Evolutionary conservation across 768 basidiomycete genomes (phyloP).

Genomic region (Tulasnella sp.): DNA sequence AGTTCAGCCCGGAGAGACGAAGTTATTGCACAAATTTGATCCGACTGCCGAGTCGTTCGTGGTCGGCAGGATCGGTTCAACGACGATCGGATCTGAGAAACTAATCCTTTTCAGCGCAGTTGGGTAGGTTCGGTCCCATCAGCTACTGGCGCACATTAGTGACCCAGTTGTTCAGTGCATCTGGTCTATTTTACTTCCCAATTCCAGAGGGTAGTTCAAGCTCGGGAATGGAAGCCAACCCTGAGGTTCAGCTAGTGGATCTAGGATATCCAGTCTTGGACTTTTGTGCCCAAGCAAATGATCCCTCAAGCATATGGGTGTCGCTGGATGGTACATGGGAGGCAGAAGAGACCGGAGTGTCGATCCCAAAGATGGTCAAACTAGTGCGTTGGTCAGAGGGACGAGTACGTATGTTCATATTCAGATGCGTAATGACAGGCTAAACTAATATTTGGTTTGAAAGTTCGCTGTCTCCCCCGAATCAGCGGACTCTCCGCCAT

Average conservation of each 20-base stretch:
- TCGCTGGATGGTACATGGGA: constrained; percentile 50
- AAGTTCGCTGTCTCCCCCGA: neutral
- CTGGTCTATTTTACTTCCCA: constrained; percentile 59
- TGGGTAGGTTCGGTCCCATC: constrained; percentile 51
- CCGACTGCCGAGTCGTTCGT: constrained; percentile 46
- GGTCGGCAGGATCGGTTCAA: constrained; percentile 53
- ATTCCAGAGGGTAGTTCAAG: constrained; percentile 36
- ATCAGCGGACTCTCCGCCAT: neutral
- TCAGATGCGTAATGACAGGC: constrained; percentile 34
- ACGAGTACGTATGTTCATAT: constrained; percentile 18
- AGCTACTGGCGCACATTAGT: neutral
- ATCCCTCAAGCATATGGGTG: constrained; percentile 46
- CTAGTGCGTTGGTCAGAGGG: constrained; percentile 28
- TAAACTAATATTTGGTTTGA: neutral
- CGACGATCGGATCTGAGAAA: constrained; percentile 40
- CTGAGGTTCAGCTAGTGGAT: constrained; percentile 44
- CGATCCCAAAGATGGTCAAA: neutral
- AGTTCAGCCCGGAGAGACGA: constrained; percentile 19
- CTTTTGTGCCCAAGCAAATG: constrained; percentile 44
- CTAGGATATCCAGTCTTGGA: constrained; percentile 59
- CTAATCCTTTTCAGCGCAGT: constrained; percentile 64
- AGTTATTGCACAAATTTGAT: constrained; percentile 27
- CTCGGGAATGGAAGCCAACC: constrained; percentile 27
- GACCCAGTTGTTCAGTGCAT: constrained; percentile 47
- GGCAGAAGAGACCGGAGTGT: constrained; percentile 21